Evolutionary conservation across 2,329 filamentous ascomycete species (phyloP).

Genomic region (Penicillium sclerotigenum): DNA sequence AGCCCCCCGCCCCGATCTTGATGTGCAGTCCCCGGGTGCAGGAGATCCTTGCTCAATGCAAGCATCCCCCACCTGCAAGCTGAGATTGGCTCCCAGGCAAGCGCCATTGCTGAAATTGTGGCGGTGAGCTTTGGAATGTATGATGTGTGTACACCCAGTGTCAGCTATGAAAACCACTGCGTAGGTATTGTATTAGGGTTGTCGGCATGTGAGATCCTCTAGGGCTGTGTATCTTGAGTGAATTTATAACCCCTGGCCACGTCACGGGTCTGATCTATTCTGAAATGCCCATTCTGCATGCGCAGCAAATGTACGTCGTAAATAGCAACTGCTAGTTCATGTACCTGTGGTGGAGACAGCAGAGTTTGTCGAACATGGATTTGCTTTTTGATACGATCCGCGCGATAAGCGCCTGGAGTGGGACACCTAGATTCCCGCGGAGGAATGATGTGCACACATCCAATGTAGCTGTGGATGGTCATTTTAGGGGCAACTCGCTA

Average conservation of each 20-base stretch:
- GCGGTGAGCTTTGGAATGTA: slow-evolving; percentile 3
- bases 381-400: not conserved
- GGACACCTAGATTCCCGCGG: not conserved
- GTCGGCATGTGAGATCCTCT: not conserved
- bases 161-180: not conserved
- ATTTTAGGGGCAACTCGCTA: not conserved
- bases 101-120: not conserved
- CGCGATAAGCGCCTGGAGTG: slow-evolving; percentile 8
- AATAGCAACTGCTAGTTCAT: not conserved
- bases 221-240: not conserved
- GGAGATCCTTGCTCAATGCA: slow-evolving; percentile 3
- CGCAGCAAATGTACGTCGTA: not conserved
- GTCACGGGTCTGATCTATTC: not conserved
- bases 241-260: not conserved
- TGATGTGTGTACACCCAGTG: not conserved
- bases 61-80: not conserved
- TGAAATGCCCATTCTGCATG: not conserved
- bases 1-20: not conserved
- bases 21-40: not conserved
- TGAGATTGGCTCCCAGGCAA: slow-evolving; percentile 1
- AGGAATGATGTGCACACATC: not conserved
- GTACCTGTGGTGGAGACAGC: not conserved
- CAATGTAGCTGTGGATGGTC: not conserved
- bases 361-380: not conserved
- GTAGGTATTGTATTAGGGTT: not conserved